These are phyloP conservation scores for Chalara sp. DNA, from an alignment of 2,329 filamentous ascomycete genomes.

Conservation along the genomic window DNA sequence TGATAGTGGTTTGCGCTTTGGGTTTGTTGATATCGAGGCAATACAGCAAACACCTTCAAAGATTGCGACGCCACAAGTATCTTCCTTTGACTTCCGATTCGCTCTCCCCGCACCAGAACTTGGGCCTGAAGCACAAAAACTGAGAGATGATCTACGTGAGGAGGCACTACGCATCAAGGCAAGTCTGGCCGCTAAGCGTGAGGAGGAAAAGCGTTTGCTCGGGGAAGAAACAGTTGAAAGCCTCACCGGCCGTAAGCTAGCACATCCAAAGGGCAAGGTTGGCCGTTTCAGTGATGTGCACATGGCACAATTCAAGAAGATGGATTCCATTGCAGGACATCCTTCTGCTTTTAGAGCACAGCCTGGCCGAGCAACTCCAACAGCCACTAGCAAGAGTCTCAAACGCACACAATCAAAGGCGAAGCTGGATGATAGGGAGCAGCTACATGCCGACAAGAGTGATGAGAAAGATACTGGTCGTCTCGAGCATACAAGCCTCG, in stretches of 20 bases:
- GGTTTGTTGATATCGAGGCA: conserved; percentile 63
- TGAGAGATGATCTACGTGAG: conserved; percentile 63
- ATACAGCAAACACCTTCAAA: conserved; percentile 56
- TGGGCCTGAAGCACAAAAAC: conserved; percentile 51
- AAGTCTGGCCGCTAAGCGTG: conserved; percentile 55
- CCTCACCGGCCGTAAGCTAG: conserved; percentile 59
- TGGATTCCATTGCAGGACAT: conserved; percentile 91
- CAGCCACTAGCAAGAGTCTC: conserved; percentile 30
- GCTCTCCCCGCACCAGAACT: conserved; percentile 47
- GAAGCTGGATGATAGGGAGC: conserved; percentile 54
- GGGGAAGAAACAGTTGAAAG: conserved; percentile 35
- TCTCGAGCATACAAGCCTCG: conserved; percentile 32
- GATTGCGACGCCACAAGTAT: conserved; percentile 40
- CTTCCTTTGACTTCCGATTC: conserved; percentile 61
- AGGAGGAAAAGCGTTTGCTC: conserved; percentile 39
- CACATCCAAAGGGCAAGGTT: conserved; percentile 69
- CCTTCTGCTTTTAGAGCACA: conserved; percentile 68
- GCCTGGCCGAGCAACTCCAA: conserved; percentile 35
- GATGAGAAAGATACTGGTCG: conserved; percentile 10
- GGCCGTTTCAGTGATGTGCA: conserved; percentile 80
- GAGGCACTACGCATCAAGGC: conserved; percentile 67
- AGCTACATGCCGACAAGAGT: conserved; percentile 26
- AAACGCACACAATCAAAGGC: conserved; percentile 54
- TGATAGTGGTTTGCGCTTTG: conserved; percentile 74
- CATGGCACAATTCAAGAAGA: conserved; percentile 87